phyloP scores from a whole-genome alignment of 2,329 filamentous ascomycete species.

The Apiospora arundinis region DNA sequence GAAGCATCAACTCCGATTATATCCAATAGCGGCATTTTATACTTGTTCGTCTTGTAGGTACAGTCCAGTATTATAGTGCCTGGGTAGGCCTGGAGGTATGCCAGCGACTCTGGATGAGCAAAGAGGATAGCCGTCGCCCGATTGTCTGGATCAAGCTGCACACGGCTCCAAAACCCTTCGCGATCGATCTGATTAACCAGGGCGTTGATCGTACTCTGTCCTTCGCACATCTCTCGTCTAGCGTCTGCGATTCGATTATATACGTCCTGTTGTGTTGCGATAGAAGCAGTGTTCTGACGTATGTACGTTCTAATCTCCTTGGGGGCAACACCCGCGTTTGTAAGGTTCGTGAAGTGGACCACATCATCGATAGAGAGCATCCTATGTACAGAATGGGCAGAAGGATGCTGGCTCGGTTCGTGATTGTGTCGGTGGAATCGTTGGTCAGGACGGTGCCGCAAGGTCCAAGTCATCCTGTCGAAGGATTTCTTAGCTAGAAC shows the following conservation, averaged over 20 bases:
- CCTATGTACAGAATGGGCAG: constrained; percentile 14
- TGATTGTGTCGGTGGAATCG: constrained; percentile 24
- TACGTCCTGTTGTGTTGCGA: constrained; percentile 32
- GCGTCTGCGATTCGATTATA: constrained; percentile 31
- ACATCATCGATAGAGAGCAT: constrained; percentile 18
- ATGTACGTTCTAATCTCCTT: constrained; percentile 30
- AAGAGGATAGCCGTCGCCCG: constrained; percentile 33
- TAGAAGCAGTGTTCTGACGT: constrained; percentile 23
- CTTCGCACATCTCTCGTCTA: too few species aligned
- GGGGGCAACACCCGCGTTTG: constrained; percentile 26
- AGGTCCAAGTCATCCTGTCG: constrained; percentile 23
- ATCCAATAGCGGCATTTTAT: constrained; percentile 32
- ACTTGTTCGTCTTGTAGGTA: constrained; percentile 36
- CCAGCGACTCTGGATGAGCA: constrained; percentile 32
- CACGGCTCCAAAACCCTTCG: constrained; percentile 31
- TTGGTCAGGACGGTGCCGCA: constrained; percentile 23
- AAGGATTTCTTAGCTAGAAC: constrained; percentile 26
- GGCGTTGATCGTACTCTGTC: too few species aligned
- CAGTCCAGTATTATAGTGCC: constrained; percentile 32
- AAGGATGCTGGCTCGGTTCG: constrained; percentile 23
- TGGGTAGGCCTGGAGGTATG: constrained; percentile 31
- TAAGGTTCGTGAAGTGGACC: constrained; percentile 22
- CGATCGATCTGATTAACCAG: constrained; percentile 30
- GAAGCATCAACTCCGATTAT: constrained; percentile 33
- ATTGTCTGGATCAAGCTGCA: constrained; percentile 27